These are phyloP conservation scores for Paecilomyces sp. DNA, from an alignment of 2,329 filamentous ascomycete genomes.

Conservation along the genomic window DNA sequence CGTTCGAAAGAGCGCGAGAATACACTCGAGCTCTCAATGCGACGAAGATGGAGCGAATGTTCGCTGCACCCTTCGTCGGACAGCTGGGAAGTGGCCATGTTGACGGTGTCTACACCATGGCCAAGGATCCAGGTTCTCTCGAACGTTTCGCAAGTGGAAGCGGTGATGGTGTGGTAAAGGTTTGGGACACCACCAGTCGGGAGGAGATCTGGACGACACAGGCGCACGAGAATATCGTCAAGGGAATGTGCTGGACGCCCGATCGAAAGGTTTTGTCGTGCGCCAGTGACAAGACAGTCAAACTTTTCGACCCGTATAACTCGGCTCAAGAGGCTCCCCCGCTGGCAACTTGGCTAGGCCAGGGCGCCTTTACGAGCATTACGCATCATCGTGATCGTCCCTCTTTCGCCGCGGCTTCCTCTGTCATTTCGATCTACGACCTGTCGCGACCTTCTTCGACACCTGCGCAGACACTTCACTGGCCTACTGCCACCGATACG, in stretches of 20 bases:
- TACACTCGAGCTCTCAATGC: constrained; percentile 74
- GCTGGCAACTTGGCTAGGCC: constrained; percentile 75
- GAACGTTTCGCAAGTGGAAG: constrained; percentile 74
- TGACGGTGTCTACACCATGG: constrained; percentile 77
- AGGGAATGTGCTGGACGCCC: constrained; percentile 81
- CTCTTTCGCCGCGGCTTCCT: constrained; percentile 70
- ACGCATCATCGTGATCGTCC: constrained; percentile 74
- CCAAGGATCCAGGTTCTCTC: constrained; percentile 69
- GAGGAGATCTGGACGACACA: constrained; percentile 70
- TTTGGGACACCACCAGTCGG: constrained; percentile 71
- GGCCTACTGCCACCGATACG: constrained; percentile 85
- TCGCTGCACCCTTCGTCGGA: constrained; percentile 73
- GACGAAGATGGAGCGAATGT: constrained; percentile 90
- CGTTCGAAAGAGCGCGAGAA: constrained; percentile 84
- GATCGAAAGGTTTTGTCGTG: constrained; percentile 82
- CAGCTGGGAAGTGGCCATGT: constrained; percentile 88
- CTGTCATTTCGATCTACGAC: constrained; percentile 81
- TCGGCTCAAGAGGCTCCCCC: constrained; percentile 62
- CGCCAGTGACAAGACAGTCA: constrained; percentile 77
- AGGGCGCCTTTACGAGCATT: constrained; percentile 73
- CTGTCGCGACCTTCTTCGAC: constrained; percentile 68
- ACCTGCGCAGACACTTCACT: constrained; percentile 73
- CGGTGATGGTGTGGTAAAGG: constrained; percentile 89
- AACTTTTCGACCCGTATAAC: constrained; percentile 86
- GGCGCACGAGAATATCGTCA: constrained; percentile 90